Evolutionary conservation across 2,329 filamentous ascomycete species (phyloP).

Genomic region (Alternaria ventricosa): DNA sequence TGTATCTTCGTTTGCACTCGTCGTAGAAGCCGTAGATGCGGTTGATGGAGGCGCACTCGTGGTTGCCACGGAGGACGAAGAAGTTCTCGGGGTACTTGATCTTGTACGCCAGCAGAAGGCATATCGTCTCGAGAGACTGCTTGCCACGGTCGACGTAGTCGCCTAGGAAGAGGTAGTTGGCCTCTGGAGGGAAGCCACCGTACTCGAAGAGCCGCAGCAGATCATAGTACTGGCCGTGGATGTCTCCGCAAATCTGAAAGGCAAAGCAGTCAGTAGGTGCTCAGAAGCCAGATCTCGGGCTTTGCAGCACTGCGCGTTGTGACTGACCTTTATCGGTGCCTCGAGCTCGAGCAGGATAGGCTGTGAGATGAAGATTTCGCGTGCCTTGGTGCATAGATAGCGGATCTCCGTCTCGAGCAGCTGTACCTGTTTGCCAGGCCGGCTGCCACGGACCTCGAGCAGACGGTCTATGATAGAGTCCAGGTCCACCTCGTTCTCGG

Average conservation of each 20-base stretch:
- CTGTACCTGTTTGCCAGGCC: constrained; percentile 98
- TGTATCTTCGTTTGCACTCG: constrained; percentile 98
- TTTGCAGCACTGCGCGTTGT: constrained; percentile 1
- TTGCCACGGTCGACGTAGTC: constrained; percentile 99
- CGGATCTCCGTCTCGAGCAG: constrained; percentile 95
- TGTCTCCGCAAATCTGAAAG: constrained; percentile 93
- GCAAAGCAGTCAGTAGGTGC: constrained; percentile 18
- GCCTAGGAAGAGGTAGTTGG: constrained; percentile 99
- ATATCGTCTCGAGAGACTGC: constrained; percentile 98
- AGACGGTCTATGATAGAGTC: constrained; percentile 99
- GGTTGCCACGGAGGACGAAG: constrained; percentile 97
- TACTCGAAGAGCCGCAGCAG: constrained; percentile 97
- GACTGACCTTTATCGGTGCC: constrained; percentile 93
- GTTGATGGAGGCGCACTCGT: constrained; percentile 98
- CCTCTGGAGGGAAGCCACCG: constrained; percentile 95
- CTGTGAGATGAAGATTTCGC: constrained; percentile 99
- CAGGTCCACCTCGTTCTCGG: constrained; percentile 92
- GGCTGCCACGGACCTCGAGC: constrained; percentile 95
- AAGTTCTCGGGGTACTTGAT: constrained; percentile 99
- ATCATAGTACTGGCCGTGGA: constrained; percentile 99
- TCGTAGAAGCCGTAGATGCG: constrained; percentile 99
- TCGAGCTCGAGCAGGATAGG: constrained; percentile 97
- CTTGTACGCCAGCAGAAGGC: constrained; percentile 95
- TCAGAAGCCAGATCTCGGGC: constrained; percentile 2
- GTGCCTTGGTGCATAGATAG: constrained; percentile 96